Evolutionary conservation across 768 basidiomycete genomes (phyloP).

Genomic region (Aureoboletus auriporus): DNA sequence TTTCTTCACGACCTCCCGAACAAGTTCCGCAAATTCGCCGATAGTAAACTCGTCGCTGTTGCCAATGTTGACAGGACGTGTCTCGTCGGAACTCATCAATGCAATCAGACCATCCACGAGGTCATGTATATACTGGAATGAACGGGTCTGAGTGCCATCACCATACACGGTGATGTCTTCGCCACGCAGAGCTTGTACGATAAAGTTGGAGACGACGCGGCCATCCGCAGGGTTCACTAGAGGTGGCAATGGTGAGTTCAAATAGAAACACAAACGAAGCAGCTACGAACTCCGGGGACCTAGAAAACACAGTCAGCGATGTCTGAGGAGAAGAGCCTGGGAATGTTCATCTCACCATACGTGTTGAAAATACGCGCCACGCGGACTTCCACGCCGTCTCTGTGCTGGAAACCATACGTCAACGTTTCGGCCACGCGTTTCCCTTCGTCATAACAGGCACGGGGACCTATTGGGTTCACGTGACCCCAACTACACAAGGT

Average conservation of each 20-base stretch:
- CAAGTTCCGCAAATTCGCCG: conserved; percentile 87
- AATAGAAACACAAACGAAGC: conserved; percentile 15
- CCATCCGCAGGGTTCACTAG: conserved; percentile 95
- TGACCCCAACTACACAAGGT: conserved; percentile 76
- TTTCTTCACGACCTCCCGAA: conserved; percentile 89
- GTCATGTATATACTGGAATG: conserved; percentile 98
- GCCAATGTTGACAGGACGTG: conserved; percentile 95
- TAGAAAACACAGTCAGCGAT: conserved; percentile 7
- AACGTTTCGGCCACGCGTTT: conserved; percentile 98
- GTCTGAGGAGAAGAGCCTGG: background rate
- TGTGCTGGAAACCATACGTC: conserved; percentile 93
- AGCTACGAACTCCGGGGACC: conserved; percentile 65
- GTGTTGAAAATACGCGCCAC: conserved; percentile 99
- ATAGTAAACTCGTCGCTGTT: conserved; percentile 96
- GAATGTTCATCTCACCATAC: conserved; percentile 47
- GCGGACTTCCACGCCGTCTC: conserved; percentile 92
- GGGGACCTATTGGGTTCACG: conserved; percentile 97
- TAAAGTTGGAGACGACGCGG: conserved; percentile 98
- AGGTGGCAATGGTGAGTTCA: conserved; percentile 21
- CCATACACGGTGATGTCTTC: conserved; percentile 98
- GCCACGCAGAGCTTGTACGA: conserved; percentile 93
- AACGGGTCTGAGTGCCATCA: conserved; percentile 89
- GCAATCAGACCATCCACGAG: conserved; percentile 90
- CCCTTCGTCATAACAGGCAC: conserved; percentile 99
- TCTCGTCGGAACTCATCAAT: conserved; percentile 92